Conservation (phyloP, 352 stramenopile species). For the Globisporangium recalcitrans region DNA sequence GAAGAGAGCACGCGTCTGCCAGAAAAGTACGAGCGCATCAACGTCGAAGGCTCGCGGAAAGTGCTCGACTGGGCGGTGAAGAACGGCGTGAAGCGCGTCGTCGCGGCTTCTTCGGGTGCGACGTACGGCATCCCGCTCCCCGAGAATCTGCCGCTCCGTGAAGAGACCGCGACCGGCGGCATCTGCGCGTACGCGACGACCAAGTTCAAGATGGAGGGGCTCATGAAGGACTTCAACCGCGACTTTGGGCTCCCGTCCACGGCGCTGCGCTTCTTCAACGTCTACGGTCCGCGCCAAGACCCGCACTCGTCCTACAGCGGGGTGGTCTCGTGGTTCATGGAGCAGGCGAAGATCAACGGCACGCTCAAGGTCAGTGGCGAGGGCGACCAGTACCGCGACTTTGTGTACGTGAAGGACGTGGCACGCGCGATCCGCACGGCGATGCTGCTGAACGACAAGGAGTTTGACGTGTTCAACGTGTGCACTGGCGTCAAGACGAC, state of each 20-base stretch:
- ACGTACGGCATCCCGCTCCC: slow-evolving; percentile 64
- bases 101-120: slow-evolving; percentile 70
- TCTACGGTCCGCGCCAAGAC: slow-evolving; percentile 78
- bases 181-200: slow-evolving; percentile 81
- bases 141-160: slow-evolving; percentile 64
- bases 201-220: slow-evolving; percentile 82
- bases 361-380: slow-evolving; percentile 75
- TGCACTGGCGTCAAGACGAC: slow-evolving; percentile 75
- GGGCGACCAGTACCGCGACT: slow-evolving; percentile 79
- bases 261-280: slow-evolving; percentile 82
- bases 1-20: slow-evolving; percentile 81
- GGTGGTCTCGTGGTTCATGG: slow-evolving; percentile 85
- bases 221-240: slow-evolving; percentile 70
- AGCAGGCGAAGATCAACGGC: slow-evolving; percentile 79
- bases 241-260: slow-evolving; percentile 69
- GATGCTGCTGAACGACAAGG: slow-evolving; percentile 57
- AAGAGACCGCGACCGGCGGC: slow-evolving; percentile 67
- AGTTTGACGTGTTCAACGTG: slow-evolving; percentile 85
- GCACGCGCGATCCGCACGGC: slow-evolving; percentile 73
- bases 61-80: slow-evolving; percentile 74
- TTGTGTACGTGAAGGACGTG: slow-evolving; percentile 85
- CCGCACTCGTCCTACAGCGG: slow-evolving; percentile 80
- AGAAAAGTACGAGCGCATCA: slow-evolving; percentile 85
- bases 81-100: slow-evolving; percentile 72
- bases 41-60: slow-evolving; percentile 77